Base-by-base conservation (phyloP, 371 early-diverging fungal genomes). In the Circinella umbellata region DNA sequence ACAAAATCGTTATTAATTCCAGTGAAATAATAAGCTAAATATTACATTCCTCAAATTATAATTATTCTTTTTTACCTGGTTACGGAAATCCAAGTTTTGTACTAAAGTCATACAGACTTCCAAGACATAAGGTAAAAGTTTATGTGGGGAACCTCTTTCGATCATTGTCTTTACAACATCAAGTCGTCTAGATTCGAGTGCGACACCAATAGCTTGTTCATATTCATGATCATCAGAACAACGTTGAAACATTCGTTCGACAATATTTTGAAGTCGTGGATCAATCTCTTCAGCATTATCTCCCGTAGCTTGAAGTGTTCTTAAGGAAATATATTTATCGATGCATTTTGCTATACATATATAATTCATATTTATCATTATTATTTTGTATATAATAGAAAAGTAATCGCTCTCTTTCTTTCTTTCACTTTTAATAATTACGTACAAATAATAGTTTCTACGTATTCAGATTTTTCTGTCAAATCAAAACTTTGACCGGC, bases 171-270 rank as follows among this genome's bases (percentile, higher is more conserved):
- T 91, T 20, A 99, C 81, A 34, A 96, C 84, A 75, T 99, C 98
- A 64, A 97, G 78, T 49, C 98, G 90, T 74, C 90, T 88, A 11
- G 96, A 80, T 82, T 99, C 99, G 35, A 99, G 82, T 1, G 98
- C 95, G 78, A 99, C 94, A 46, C 99, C 99, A 69, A 99, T 91
- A 17, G 94, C 94, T 83, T 97, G 96, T 70, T 90, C 92, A 73
- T 88, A 97, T 74, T 98, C 96, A 18, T 88, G 81, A 67, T 93
- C 92, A 38, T 89, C 89, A 68, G 92, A 91, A 83, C 98, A 98
- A 20, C 96, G 90, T 63, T 89, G 84, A 76, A 98, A 94, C 96
- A 98, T 96, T 65, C 94, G 86, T 73, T 97, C 95, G 1, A 98
- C 97, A 51, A 98, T 89, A 46, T 89, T 88, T 81, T 94, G 90